These are phyloP conservation scores for Fusarium pseudocircinatum DNA, from an alignment of 2,329 filamentous ascomycete species.

Conservation along the genomic window DNA sequence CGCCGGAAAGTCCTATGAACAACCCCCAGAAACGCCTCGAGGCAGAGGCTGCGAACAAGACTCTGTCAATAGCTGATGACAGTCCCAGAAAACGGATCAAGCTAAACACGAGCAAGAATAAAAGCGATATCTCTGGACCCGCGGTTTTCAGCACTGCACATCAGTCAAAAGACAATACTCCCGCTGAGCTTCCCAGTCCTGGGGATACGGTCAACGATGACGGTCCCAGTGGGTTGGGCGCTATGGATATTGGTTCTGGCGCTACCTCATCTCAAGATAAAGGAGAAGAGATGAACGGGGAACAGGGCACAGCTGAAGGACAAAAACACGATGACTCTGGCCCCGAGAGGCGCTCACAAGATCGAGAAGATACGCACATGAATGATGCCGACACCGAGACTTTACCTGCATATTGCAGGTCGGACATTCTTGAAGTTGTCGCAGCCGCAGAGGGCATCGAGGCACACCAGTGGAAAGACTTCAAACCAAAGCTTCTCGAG, in stretches of 20 bases:
- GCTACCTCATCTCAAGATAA: not conserved
- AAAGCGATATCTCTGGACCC: not conserved
- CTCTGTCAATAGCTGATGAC: not conserved
- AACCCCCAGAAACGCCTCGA: constrained; percentile 20
- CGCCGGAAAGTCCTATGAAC: constrained; percentile 7
- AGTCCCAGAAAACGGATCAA: constrained; percentile 14
- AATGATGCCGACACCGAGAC: not conserved
- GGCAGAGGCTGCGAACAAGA: not conserved
- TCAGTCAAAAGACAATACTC: not conserved
- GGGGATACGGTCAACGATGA: not conserved
- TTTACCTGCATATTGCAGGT: not conserved
- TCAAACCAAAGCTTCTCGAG: constrained; percentile 15
- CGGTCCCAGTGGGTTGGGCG: not conserved
- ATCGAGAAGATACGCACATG: constrained; percentile 11
- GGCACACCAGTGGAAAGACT: not conserved
- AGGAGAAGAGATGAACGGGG: not conserved
- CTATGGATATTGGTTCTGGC: constrained; percentile 3
- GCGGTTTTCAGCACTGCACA: not conserved
- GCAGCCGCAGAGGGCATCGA: not conserved
- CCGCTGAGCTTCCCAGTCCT: not conserved
- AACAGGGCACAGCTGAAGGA: not conserved
- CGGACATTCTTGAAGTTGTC: constrained; percentile 4
- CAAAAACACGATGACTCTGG: not conserved
- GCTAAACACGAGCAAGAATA: not conserved
- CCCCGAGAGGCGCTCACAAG: not conserved